phyloP scores from a whole-genome alignment of 2,329 filamentous ascomycete genomes.

The Alternaria burnsii region DNA sequence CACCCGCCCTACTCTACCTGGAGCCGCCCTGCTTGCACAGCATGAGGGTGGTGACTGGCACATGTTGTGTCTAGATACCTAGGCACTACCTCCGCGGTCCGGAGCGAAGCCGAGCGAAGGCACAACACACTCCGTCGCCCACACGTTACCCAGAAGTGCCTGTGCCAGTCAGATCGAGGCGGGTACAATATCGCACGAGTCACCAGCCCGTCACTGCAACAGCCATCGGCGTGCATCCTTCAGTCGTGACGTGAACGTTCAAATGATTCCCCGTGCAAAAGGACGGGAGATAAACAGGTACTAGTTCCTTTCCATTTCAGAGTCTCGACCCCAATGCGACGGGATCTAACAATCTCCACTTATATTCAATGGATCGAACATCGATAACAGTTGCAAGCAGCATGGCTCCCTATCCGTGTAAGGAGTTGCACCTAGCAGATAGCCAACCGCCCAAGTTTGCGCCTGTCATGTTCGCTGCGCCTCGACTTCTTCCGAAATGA shows the following conservation, averaged over 20 bases:
- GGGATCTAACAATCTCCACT: slow-evolving; percentile 9
- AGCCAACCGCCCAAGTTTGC: slow-evolving; percentile 7
- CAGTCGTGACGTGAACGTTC: not conserved
- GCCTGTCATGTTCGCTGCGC: slow-evolving; percentile 5
- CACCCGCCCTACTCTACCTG: slow-evolving; percentile 8
- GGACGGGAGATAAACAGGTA: slow-evolving; percentile 17
- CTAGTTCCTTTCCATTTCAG: slow-evolving; percentile 7
- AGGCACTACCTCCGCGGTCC: slow-evolving; percentile 11
- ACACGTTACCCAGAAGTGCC: slow-evolving; percentile 13
- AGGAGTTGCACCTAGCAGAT: slow-evolving; percentile 1
- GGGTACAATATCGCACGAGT: slow-evolving; percentile 18
- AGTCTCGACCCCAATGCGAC: slow-evolving; percentile 1
- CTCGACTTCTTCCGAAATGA: slow-evolving; percentile 7
- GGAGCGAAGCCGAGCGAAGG: slow-evolving; percentile 25
- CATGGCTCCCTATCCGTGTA: not conserved
- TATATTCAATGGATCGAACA: not conserved
- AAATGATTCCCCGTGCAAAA: slow-evolving; percentile 11
- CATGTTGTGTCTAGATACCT: slow-evolving; percentile 11
- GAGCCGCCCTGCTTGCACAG: slow-evolving; percentile 19
- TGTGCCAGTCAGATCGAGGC: slow-evolving; percentile 1
- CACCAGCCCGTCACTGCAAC: slow-evolving; percentile 12
- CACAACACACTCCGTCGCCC: slow-evolving; percentile 22
- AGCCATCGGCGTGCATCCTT: not conserved
- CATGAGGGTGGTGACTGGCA: slow-evolving; percentile 11
- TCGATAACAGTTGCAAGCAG: slow-evolving; percentile 1